Evolutionary conservation across 1,139 yeast genomes (phyloP), one percentile per base, ranked within the genome.

Genomic region (Pichia sp.): DNA sequence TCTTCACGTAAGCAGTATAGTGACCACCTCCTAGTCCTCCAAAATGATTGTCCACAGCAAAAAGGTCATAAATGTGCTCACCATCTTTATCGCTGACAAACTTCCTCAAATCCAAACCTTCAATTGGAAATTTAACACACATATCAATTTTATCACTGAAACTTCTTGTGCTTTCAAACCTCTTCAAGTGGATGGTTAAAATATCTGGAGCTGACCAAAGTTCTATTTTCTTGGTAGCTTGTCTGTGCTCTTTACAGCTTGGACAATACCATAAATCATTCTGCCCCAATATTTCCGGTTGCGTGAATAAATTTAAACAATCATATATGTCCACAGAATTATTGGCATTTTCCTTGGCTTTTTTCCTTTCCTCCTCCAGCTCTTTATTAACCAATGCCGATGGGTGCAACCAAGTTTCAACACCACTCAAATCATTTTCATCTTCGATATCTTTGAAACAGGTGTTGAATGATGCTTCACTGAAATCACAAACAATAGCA

Each of bases 21-120:
- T 92, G 98, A 3, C 98, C 98, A 6, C 98, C 98, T 1, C 97
- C 97, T 33, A 92, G 70, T 0, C 97, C 97, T 45, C 98, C 98
- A 60, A 73, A 90, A 61, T 92, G 98, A 61, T 90, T 90, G 61
- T 90, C 97, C 29, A 92, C 97, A 0, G 95, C 97, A 57, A 86
- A 73, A 54, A 92, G 69, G 60, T 92, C 98, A 62, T 92, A 92
- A 0, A 86, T 62, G 23, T 64, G 57, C 7, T 65, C 65, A 5
- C 66, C 66, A 28, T 44, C 41, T 10, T 64, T 64, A 11, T 67
- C 62, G 10, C 66, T 67, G 10, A 85, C 72, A 54, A 79, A 77
- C 27, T 73, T 68, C 2, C 77, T 61, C 71, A 92, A 72, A 57
- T 90, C 94, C 39, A 92, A 69, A 0, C 86, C 92, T 51, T 78